These are phyloP conservation scores for Candida adriatica DNA, from an alignment of 805 yeast species.

Conservation along the genomic window DNA sequence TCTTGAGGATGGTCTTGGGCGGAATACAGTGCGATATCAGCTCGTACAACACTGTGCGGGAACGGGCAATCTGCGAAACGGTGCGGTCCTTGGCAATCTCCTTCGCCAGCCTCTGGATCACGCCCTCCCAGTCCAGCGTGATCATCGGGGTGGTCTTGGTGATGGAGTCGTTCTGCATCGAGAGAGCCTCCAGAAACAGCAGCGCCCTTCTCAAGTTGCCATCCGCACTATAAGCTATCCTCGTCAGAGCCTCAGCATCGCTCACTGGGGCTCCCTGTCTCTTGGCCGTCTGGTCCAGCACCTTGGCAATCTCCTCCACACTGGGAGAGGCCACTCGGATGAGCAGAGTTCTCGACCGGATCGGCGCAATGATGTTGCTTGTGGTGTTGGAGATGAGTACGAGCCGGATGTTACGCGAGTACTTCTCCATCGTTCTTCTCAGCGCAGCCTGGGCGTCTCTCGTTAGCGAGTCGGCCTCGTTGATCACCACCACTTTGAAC, in stretches of 20 bases:
- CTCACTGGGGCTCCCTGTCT: conserved; percentile 46
- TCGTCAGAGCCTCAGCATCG: conserved; percentile 35
- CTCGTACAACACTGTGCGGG: conserved; percentile 72
- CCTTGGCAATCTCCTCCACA: conserved; percentile 44
- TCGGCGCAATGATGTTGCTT: conserved; percentile 88
- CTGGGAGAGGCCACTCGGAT: conserved; percentile 85
- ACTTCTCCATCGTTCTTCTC: conserved; percentile 94
- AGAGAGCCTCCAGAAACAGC: conserved; percentile 74
- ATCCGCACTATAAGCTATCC: conserved; percentile 48
- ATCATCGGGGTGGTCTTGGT: conserved; percentile 44
- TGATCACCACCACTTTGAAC: conserved; percentile 77
- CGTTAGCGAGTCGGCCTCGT: conserved; percentile 84
- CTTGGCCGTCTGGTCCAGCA: conserved; percentile 47
- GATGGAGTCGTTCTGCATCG: conserved; percentile 57
- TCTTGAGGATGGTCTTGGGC: conserved; percentile 70
- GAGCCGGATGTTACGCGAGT: conserved; percentile 79
- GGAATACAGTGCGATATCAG: conserved; percentile 92
- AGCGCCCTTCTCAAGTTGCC: conserved; percentile 76
- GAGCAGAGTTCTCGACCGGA: conserved; percentile 84
- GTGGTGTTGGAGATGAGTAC: conserved; percentile 84
- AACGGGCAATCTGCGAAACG: conserved; percentile 47
- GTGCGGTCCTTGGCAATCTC: conserved; percentile 55
- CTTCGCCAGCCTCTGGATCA: conserved; percentile 57
- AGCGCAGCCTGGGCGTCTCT: conserved; percentile 95
- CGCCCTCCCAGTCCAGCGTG: conserved; percentile 86